A percentile compares a stretch with the other conserved stretches of the same genome.
phyloP scores from a whole-genome alignment of 352 stramenopile species.

The Phytophthora lateralis region DNA sequence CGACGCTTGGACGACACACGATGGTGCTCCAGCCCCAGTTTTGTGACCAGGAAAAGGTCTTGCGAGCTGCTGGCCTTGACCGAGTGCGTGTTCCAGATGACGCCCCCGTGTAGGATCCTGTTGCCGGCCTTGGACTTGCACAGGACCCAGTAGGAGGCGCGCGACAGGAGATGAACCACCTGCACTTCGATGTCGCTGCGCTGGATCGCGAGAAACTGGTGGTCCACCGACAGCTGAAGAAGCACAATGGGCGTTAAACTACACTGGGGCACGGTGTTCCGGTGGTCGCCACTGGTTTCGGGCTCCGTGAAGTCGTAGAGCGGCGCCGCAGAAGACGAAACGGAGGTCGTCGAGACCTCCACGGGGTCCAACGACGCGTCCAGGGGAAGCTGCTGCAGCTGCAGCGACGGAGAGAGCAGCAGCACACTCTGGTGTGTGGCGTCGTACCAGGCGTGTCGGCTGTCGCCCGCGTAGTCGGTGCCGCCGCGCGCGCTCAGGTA shows the following conservation, averaged over 20 bases:
- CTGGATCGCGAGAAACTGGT: slow-evolving; percentile 75
- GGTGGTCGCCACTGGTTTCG: slow-evolving; percentile 4
- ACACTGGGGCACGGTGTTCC: background rate
- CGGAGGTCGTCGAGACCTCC: slow-evolving; percentile 7
- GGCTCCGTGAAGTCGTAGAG: slow-evolving; percentile 54
- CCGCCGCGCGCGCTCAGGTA: slow-evolving; percentile 57
- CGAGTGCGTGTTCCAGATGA: slow-evolving; percentile 75
- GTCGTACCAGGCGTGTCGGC: slow-evolving; percentile 56
- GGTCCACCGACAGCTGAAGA: slow-evolving; percentile 65
- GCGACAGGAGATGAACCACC: slow-evolving; percentile 51
- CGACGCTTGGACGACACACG: slow-evolving; percentile 63
- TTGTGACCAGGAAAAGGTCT: slow-evolving; percentile 80
- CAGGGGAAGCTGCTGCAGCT: slow-evolving; percentile 55
- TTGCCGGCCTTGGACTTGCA: slow-evolving; percentile 73
- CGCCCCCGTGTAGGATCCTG: slow-evolving; percentile 56
- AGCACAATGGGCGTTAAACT: slow-evolving; percentile 35
- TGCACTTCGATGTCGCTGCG: slow-evolving; percentile 87
- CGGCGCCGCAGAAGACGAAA: slow-evolving; percentile 10
- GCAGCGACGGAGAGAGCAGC: slow-evolving; percentile 40
- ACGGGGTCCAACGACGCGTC: slow-evolving; percentile 35
- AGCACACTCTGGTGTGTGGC: slow-evolving; percentile 57
- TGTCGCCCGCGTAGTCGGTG: slow-evolving; percentile 46
- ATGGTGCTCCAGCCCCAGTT: slow-evolving; percentile 78
- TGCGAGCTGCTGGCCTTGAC: slow-evolving; percentile 51
- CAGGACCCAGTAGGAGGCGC: slow-evolving; percentile 68